Percentiles rank a stretch among this genome's conserved stretches.
phyloP scores from a whole-genome alignment of 805 yeast genomes.

The Soucietia sequanensis region DNA sequence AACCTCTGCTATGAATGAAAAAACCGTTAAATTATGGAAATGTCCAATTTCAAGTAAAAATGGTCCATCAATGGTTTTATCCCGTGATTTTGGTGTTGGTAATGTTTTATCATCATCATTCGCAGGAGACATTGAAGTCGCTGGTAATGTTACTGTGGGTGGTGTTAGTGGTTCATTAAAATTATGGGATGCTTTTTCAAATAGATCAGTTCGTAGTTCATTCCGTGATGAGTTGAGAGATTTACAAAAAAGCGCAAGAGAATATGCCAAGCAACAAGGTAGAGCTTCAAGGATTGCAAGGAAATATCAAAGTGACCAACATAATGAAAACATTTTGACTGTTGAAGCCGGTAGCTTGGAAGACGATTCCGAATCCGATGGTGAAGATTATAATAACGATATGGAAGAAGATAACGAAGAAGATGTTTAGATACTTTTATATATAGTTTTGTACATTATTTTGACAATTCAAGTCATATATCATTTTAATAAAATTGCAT shows the following conservation, averaged over 20 bases:
- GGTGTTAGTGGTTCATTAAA: slow-evolving; percentile 84
- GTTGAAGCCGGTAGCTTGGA: slow-evolving; percentile 58
- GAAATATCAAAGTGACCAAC: slow-evolving; percentile 53
- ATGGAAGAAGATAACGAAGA: slow-evolving; percentile 24
- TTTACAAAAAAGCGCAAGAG: slow-evolving; percentile 57
- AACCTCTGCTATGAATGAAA: slow-evolving; percentile 92
- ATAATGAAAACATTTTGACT: slow-evolving; percentile 55
- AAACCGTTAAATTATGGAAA: slow-evolving; percentile 85
- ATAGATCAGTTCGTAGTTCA: slow-evolving; percentile 69
- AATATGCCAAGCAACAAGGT: slow-evolving; percentile 53
- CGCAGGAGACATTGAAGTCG: slow-evolving; percentile 83
- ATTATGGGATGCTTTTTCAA: slow-evolving; percentile 90
- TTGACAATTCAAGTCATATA: no score
- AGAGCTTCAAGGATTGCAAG: slow-evolving; percentile 73
- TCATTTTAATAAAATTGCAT: no score
- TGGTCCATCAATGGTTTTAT: slow-evolving; percentile 82
- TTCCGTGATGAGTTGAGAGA: slow-evolving; percentile 58
- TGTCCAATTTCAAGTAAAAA: slow-evolving; percentile 39
- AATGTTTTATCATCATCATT: slow-evolving; percentile 80
- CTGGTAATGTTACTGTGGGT: slow-evolving; percentile 82
- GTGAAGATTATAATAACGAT: slow-evolving; percentile 45
- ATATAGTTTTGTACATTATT: no score
- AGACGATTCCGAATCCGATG: slow-evolving; percentile 61
- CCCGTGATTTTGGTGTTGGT: slow-evolving; percentile 93
- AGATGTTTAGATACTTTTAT: no score